Percentiles rank a stretch among this genome's conserved stretches.
Conservation (phyloP, 2,329 filamentous ascomycete genomes). For the Beauveria brongniartii region DNA sequence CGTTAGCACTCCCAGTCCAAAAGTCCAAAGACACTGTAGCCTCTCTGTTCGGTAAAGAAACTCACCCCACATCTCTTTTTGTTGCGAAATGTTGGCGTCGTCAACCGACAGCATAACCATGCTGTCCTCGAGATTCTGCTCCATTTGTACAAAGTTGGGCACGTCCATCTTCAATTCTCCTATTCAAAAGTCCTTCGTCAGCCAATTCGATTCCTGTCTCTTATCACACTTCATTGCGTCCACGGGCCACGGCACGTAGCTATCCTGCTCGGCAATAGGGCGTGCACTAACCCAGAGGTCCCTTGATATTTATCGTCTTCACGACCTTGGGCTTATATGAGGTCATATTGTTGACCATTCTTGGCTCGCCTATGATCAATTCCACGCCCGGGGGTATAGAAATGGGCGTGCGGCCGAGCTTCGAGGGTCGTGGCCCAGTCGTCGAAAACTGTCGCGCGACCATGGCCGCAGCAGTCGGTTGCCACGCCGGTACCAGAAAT, state of each 20-base stretch:
- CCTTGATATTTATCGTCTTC: slow-evolving; percentile 66
- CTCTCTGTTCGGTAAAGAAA: slow-evolving; percentile 9
- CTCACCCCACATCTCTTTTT: slow-evolving; percentile 93
- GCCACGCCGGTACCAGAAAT: slow-evolving; percentile 68
- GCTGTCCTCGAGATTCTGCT: slow-evolving; percentile 54
- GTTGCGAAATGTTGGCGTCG: slow-evolving; percentile 60
- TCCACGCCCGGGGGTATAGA: slow-evolving; percentile 79
- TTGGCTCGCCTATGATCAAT: slow-evolving; percentile 59
- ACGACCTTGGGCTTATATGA: slow-evolving; percentile 54
- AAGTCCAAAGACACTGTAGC: background rate
- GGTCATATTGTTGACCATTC: slow-evolving; percentile 43
- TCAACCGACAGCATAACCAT: slow-evolving; percentile 63
- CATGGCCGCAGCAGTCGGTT: slow-evolving; percentile 22
- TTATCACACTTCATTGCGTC: background rate
- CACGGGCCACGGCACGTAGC: background rate
- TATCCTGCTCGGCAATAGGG: background rate
- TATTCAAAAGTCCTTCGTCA: slow-evolving; percentile 24
- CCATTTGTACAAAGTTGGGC: slow-evolving; percentile 68
- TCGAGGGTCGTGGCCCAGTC: slow-evolving; percentile 59
- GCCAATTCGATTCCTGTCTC: slow-evolving; percentile 4
- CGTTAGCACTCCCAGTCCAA: background rate
- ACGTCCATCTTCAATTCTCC: slow-evolving; percentile 70
- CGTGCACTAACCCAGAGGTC: slow-evolving; percentile 61
- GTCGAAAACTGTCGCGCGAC: slow-evolving; percentile 55
- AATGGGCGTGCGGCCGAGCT: slow-evolving; percentile 76